Evolutionary conservation across 2,329 filamentous ascomycete genomes (phyloP).

Genomic region (Scleromitrula shiraiana): DNA sequence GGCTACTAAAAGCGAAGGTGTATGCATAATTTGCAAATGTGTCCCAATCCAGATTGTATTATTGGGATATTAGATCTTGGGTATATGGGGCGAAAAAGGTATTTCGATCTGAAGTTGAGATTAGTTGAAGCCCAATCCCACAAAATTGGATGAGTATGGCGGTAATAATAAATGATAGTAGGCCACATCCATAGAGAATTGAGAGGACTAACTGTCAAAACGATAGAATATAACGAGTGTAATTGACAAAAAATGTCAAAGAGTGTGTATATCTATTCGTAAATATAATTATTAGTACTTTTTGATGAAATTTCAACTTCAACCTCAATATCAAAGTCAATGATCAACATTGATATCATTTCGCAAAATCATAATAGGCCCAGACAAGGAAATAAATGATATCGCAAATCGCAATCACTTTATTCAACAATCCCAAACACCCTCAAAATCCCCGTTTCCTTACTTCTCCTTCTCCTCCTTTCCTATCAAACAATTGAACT

Average conservation of each 20-base stretch:
- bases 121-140: slow-evolving; percentile 18
- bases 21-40: slow-evolving; percentile 39
- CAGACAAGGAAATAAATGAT: slow-evolving; percentile 18
- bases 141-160: slow-evolving; percentile 15
- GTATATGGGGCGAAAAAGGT: not conserved
- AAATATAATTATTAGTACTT: slow-evolving; percentile 21
- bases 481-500: not conserved
- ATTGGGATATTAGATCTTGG: slow-evolving; percentile 2
- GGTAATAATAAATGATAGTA: not conserved
- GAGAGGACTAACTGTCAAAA: slow-evolving; percentile 40
- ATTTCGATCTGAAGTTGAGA: slow-evolving; percentile 13
- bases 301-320: slow-evolving; percentile 9
- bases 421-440: not conserved
- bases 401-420: not conserved
- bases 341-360: slow-evolving; percentile 18
- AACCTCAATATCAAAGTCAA: slow-evolving; percentile 20
- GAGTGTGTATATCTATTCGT: slow-evolving; percentile 34
- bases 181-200: not conserved
- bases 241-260: slow-evolving; percentile 50
- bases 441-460: not conserved
- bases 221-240: slow-evolving; percentile 44
- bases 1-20: slow-evolving; percentile 41
- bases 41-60: slow-evolving; percentile 5
- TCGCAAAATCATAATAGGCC: slow-evolving; percentile 1
- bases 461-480: no score